phyloP scores from a whole-genome alignment of 345 rosid genomes.

The Corymbia maculata region DNA sequence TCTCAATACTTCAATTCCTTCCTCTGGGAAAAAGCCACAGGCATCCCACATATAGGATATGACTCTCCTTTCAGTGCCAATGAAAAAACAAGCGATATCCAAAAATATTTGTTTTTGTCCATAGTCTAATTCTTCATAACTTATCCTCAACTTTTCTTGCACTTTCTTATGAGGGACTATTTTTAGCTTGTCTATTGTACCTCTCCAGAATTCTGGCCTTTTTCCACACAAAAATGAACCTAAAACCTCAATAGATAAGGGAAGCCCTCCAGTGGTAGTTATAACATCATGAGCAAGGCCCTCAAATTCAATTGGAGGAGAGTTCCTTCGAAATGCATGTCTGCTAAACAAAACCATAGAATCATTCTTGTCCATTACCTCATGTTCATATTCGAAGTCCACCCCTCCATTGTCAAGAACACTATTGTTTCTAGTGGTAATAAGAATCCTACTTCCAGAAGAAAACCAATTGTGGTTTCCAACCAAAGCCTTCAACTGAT shows the following conservation, averaged over 20 bases:
- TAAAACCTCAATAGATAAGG: not conserved
- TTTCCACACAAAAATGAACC: not conserved
- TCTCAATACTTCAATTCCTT: not conserved
- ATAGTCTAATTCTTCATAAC: not conserved
- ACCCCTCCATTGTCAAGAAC: not conserved
- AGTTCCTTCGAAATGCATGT: not conserved
- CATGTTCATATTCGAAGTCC: not conserved
- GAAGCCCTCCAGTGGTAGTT: not conserved
- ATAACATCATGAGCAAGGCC: not conserved
- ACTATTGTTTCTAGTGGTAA: not conserved
- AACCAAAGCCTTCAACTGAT: not conserved
- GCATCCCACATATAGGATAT: not conserved
- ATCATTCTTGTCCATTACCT: rapidly evolving
- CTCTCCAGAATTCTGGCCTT: not conserved
- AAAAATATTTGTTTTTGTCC: not conserved
- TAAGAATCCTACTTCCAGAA: not conserved
- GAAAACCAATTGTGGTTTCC: not conserved
- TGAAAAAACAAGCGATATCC: not conserved
- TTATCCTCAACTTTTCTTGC: not conserved
- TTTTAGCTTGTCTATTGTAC: too few species aligned
- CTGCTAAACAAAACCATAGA: not conserved
- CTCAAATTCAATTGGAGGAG: not conserved
- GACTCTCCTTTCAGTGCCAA: too few species aligned
- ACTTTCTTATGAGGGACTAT: rapidly evolving
- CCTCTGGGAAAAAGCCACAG: not conserved